Evolutionary conservation across 2,329 filamentous ascomycete species (phyloP).

Genomic region (Fusarium staphyleae): DNA sequence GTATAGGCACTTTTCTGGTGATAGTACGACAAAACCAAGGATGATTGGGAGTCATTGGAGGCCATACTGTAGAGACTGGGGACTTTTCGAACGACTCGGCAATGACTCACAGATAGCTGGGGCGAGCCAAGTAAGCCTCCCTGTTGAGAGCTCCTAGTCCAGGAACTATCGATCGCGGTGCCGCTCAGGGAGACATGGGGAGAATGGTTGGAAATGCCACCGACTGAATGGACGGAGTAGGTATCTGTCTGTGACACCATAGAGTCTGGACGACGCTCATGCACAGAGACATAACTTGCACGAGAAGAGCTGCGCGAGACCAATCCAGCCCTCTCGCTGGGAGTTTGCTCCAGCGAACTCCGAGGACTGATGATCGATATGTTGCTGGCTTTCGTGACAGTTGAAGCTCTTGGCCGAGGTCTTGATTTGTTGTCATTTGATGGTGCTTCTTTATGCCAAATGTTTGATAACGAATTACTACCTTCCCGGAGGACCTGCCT

Average conservation of each 20-base stretch:
- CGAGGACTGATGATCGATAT: constrained; percentile 3
- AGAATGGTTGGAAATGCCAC: constrained; percentile 55
- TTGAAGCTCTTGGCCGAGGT: constrained; percentile 37
- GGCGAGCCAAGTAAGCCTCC: constrained; percentile 20
- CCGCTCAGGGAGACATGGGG: constrained; percentile 46
- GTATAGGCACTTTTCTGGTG: constrained; percentile 58
- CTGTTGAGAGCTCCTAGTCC: constrained; percentile 26
- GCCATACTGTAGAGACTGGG: constrained; percentile 68
- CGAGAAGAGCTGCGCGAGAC: constrained; percentile 53
- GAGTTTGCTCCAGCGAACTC: constrained; percentile 9
- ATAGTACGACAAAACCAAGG: constrained; percentile 59
- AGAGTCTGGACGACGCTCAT: constrained; percentile 60
- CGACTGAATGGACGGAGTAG: constrained; percentile 58
- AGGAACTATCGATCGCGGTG: constrained; percentile 33
- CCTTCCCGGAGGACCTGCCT: constrained; percentile 61
- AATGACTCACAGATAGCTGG: constrained; percentile 36
- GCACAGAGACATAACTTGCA: constrained; percentile 58
- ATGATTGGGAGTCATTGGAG: constrained; percentile 63
- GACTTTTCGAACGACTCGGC: constrained; percentile 45
- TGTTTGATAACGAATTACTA: constrained; percentile 54
- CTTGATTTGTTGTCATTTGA: constrained; percentile 37
- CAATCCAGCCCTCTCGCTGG: constrained; percentile 39
- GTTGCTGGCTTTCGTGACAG: constrained; percentile 23
- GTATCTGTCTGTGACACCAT: constrained; percentile 64
- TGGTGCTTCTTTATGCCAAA: constrained; percentile 58